Evolutionary conservation across 257 asterid genomes (phyloP).

Genomic region (Mentha longifolia): DNA sequence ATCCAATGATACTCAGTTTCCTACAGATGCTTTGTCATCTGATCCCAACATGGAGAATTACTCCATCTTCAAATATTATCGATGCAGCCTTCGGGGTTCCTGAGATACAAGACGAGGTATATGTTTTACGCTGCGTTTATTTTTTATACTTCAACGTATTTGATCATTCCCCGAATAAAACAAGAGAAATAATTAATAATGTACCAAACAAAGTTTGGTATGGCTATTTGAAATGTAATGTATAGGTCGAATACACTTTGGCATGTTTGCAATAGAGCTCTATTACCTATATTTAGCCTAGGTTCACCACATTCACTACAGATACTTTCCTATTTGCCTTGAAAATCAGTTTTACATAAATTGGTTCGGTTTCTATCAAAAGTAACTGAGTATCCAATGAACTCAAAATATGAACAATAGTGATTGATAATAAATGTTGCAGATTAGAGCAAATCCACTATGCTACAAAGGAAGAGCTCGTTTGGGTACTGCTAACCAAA

Average conservation of each 20-base stretch:
- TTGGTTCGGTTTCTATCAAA: too few relatives aligned
- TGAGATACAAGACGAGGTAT: slow-evolving; percentile 56
- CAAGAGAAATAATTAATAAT: too few relatives aligned
- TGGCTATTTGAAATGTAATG: not conserved
- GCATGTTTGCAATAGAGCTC: not conserved
- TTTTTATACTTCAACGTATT: not conserved
- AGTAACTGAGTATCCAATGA: too few relatives aligned
- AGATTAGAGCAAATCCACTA: slow-evolving; percentile 61
- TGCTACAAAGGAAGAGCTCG: slow-evolving; percentile 64
- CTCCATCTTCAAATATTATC: slow-evolving; percentile 54
- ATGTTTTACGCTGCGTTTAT: not conserved
- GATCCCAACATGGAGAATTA: slow-evolving; percentile 62
- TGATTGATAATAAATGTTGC: too few relatives aligned
- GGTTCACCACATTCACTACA: not conserved
- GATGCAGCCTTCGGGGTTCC: slow-evolving; percentile 58
- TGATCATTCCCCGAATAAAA: not conserved
- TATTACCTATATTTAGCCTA: not conserved
- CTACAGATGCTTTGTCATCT: slow-evolving; percentile 37
- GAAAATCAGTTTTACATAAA: too few relatives aligned
- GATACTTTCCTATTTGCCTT: not conserved
- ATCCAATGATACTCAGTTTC: slow-evolving; percentile 41
- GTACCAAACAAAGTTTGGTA: not conserved
- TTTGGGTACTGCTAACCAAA: slow-evolving; percentile 46
- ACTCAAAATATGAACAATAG: not conserved
- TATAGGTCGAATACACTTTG: not conserved